Conservation (phyloP, 257 asterid genomes). For the Henckelia pumila region DNA sequence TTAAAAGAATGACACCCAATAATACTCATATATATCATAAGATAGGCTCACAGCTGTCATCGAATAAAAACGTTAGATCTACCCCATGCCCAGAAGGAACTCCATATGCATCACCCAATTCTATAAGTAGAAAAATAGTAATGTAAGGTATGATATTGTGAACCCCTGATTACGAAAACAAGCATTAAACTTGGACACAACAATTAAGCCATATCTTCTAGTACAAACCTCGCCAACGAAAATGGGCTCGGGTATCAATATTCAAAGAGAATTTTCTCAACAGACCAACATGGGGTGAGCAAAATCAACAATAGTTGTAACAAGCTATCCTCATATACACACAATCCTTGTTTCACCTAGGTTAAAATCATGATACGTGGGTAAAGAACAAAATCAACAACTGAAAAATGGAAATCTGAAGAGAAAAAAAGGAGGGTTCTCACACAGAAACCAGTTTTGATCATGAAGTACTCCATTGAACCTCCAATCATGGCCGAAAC, state of each 20-base stretch:
- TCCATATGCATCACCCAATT: not conserved
- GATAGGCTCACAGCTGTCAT: not conserved
- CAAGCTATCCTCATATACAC: not conserved
- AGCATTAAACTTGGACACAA: not conserved
- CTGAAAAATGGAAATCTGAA: no score
- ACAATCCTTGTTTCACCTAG: not conserved
- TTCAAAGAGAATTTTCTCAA: not conserved
- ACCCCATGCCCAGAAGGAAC: not conserved
- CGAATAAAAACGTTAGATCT: not conserved
- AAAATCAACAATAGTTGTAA: not conserved
- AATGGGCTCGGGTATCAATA: not conserved
- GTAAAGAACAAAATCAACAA: not conserved
- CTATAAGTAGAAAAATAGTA: no score
- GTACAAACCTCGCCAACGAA: not conserved
- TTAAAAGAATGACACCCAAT: not conserved
- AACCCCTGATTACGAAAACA: not conserved
- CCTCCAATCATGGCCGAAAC: constrained; percentile 75
- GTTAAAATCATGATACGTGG: not conserved
- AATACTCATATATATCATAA: not conserved
- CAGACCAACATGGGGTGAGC: not conserved
- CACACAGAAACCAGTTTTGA: constrained; percentile 96
- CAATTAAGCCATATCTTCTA: not conserved
- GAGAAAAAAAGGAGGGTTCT: constrained; percentile 38
- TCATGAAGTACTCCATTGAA: constrained; percentile 92
- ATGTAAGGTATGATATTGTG: not conserved